Evolutionary conservation across 495 filamentous ascomycete species (phyloP), one percentile per base, ranked within the genome.

Genomic region (Lasiosphaeria hispida): DNA sequence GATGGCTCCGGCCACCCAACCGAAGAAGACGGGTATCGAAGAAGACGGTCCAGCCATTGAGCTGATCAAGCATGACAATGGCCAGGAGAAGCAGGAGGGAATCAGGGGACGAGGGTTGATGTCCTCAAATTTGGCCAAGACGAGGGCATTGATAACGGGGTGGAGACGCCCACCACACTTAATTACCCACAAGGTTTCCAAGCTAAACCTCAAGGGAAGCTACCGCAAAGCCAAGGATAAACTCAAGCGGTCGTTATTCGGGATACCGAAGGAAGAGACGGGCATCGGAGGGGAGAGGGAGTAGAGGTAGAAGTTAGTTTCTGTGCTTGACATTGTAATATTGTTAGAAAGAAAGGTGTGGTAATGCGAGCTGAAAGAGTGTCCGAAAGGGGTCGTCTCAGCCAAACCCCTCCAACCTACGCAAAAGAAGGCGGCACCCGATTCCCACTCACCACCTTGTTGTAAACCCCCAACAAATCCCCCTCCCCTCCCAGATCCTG

Each of bases 391-490:
- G n/a, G n/a, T n/a, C n/a, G n/a, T n/a, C n/a, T n/a, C n/a, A n/a
- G n/a, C n/a, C n/a, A n/a, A n/a, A n/a, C n/a, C n/a, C n/a, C n/a
- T n/a, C n/a, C n/a, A n/a, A 41, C 17, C 45, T 7, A 45, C 10
- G 18, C 45, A 40, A 40, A 55, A 4, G 52, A 34, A 44, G 41
- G 41, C 19, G 52, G 41, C 3, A 18, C 19, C 30, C 52, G 14
- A 14, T 42, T 42, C 19, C 37, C 37, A 15, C 55, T 58, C 1
- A 58, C 15, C 8, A 49, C 30, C 7, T n/a, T 10, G 9, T 58
- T 43, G 35, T 58, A 58, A 13, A 58, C 55, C 3, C 6, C n/a
- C 55, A 51, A 19, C 39, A 30, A 33, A 58, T 58, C 55, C 36
- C 13, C 19, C 14, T 42, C 55, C 13, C 38, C 37, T 7, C 11